Evolutionary conservation across 2,329 filamentous ascomycete genomes (phyloP), one percentile per base, ranked within the genome.

Genomic region (Sporothrix brasiliensis): DNA sequence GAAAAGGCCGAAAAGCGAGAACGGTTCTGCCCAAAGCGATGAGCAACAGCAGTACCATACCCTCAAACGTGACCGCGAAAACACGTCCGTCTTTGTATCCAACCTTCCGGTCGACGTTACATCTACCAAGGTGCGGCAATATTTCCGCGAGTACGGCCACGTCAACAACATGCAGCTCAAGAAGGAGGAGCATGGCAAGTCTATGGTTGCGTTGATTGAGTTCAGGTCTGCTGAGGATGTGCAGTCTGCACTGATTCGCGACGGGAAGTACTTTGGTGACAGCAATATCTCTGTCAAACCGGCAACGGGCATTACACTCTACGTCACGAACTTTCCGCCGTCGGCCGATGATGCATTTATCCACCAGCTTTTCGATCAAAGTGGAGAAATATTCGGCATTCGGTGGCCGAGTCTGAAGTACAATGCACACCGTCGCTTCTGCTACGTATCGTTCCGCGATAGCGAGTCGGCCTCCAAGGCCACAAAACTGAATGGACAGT

Each of bases 401-500:
- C 90, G 95, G 27, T 95, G 95, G 81, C 95, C 95, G 1, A 97
- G 93, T 70, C 86, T 99, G 67, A 96, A 96, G 78, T 93, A 87
- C 79, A 94, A 97, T 76, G 90, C 91, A 1, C 90, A 92, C 75
- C 92, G 95, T 44, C 91, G 95, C 30, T 99, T 99, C 81, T 97
- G 94, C 82, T 99, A 99, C 79, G 85, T 97, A 7, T 92, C 96
- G n/a, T 97, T 97, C 78, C 86, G 89, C 63, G 88, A 88, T 44
- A 80, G 86, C 2, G 84, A 85, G n/a, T 86, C 87, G 68, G 92
- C 93, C 0, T 84, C 88, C 52, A 88, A 87, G 65, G 94, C 94
- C 1, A 90, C 89, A 0, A 81, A 87, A 71, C 86, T 97, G 65
- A 86, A 97, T 76, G 91, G 91, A 34, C 89, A 85, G 70, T 78